Evolutionary conservation across 2,329 filamentous ascomycete genomes (phyloP).

Genomic region (Fusarium ambrosium): DNA sequence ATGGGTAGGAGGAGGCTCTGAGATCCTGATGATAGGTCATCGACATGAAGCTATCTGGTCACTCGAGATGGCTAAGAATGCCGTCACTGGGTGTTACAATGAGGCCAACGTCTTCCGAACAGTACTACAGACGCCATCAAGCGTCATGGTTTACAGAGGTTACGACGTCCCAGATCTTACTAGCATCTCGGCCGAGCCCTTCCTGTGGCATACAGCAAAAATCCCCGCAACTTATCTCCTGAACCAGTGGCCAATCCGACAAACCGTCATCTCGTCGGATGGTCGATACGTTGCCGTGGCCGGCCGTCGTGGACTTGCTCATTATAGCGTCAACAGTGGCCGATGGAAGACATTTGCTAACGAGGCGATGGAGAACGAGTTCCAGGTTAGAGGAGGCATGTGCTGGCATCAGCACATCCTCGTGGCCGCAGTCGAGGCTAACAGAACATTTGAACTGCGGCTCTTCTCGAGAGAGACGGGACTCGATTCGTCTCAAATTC

Average conservation of each 20-base stretch:
- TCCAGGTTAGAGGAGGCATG: slow-evolving; percentile 94
- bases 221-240: slow-evolving; percentile 87
- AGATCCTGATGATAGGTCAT: slow-evolving; percentile 81
- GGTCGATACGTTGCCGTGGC: slow-evolving; percentile 96
- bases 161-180: slow-evolving; percentile 93
- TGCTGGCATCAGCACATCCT: slow-evolving; percentile 98
- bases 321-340: slow-evolving; percentile 95
- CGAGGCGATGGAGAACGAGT: slow-evolving; percentile 85
- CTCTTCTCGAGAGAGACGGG: slow-evolving; percentile 90
- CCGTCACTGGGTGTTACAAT: slow-evolving; percentile 91
- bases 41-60: slow-evolving; percentile 85
- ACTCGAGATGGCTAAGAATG: slow-evolving; percentile 92
- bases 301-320: slow-evolving; percentile 90
- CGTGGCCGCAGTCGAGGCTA: slow-evolving; percentile 91
- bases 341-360: slow-evolving; percentile 96
- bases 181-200: slow-evolving; percentile 90
- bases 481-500: slow-evolving; percentile 78
- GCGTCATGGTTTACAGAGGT: slow-evolving; percentile 92
- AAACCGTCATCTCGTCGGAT: slow-evolving; percentile 89
- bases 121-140: slow-evolving; percentile 87
- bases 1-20: slow-evolving; percentile 90
- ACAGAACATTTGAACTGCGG: slow-evolving; percentile 86
- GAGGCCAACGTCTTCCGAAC: slow-evolving; percentile 92
- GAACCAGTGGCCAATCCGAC: slow-evolving; percentile 93
- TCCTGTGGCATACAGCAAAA: slow-evolving; percentile 94